Percentiles rank a stretch among this genome's conserved stretches.
phyloP scores from a whole-genome alignment of 345 rosid species.

The Populus alba region DNA sequence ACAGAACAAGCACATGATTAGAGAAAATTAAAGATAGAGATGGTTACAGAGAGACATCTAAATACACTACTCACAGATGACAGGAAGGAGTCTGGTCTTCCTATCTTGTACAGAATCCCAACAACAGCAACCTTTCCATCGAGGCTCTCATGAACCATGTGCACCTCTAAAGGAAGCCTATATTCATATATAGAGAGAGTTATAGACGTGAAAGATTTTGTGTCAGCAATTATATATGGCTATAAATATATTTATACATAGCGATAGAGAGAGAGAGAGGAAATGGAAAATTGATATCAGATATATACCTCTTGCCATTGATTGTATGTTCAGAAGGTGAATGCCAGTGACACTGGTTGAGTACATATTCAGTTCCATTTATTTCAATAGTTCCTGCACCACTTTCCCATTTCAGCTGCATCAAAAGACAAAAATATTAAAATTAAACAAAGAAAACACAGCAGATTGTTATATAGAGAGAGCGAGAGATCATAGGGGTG shows the following conservation, averaged over 20 bases:
- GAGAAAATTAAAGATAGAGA: not conserved
- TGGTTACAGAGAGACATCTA: too few species aligned
- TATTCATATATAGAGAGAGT: not conserved
- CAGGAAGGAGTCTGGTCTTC: conserved; percentile 66
- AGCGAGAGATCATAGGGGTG: too few species aligned
- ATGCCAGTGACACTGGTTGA: conserved; percentile 61
- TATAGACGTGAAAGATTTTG: not conserved
- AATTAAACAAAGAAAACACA: not conserved
- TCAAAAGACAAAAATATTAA: not conserved
- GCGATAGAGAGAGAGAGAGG: not conserved
- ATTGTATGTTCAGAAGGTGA: conserved; percentile 60
- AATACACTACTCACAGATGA: conserved; percentile 32
- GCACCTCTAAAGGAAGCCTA: conserved; percentile 65
- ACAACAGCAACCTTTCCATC: conserved; percentile 63
- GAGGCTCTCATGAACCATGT: conserved; percentile 69
- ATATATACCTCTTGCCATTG: conserved; percentile 40
- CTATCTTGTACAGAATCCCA: conserved; percentile 64
- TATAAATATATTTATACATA: not conserved
- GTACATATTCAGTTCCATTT: conserved; percentile 45
- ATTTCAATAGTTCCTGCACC: conserved; percentile 45
- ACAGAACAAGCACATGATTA: not conserved
- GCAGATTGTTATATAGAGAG: too few species aligned
- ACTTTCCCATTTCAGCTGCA: conserved; percentile 50
- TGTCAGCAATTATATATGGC: not conserved
- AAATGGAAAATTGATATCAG: not conserved